Percentiles rank a stretch among this genome's conserved stretches.
Evolutionary conservation across 163 green algal species (phyloP).

Genomic region (Prototheca stagnorum): DNA sequence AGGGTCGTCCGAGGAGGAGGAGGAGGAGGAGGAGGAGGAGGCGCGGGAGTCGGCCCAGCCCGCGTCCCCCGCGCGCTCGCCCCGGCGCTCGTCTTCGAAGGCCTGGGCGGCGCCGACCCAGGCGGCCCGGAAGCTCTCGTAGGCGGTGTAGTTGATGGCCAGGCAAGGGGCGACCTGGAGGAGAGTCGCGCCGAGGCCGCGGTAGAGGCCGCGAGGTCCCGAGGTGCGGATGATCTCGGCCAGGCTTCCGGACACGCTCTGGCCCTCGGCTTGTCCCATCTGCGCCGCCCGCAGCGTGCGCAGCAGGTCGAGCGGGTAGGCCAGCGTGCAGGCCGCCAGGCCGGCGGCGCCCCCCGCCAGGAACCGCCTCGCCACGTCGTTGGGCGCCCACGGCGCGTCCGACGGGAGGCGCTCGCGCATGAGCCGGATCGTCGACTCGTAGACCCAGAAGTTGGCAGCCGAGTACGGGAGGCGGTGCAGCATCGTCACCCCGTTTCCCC

Average conservation of each 20-base stretch:
- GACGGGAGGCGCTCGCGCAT: constrained; percentile 15
- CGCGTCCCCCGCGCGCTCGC: too few species aligned
- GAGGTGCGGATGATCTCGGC: constrained; percentile 49
- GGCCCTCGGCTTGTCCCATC: constrained; percentile 25
- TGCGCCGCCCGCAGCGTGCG: constrained; percentile 72
- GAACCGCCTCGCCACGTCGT: constrained; percentile 29
- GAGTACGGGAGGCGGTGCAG: constrained; percentile 79
- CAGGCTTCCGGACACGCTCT: constrained; percentile 37
- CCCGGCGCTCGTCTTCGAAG: too few species aligned
- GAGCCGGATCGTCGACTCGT: constrained; percentile 37
- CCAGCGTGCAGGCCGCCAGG: constrained; percentile 52
- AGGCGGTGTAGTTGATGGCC: constrained; percentile 61
- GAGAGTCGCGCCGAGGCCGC: constrained; percentile 64
- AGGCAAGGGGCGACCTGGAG: constrained; percentile 49
- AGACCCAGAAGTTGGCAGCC: constrained; percentile 53
- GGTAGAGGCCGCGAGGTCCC: constrained; percentile 52
- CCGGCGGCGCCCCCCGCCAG: constrained; percentile 41
- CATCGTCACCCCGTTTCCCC: constrained; percentile 64
- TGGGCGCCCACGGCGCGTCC: constrained; percentile 4
- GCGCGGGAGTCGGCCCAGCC: too few species aligned
- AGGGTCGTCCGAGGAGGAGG: too few species aligned
- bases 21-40: too few species aligned
- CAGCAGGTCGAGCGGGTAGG: constrained; percentile 89
- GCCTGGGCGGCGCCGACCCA: constrained; percentile 13
- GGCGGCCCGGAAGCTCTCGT: constrained; percentile 37